Evolutionary conservation across 2,329 filamentous ascomycete species (phyloP).

Genomic region (Pseudopithomyces maydicus): DNA sequence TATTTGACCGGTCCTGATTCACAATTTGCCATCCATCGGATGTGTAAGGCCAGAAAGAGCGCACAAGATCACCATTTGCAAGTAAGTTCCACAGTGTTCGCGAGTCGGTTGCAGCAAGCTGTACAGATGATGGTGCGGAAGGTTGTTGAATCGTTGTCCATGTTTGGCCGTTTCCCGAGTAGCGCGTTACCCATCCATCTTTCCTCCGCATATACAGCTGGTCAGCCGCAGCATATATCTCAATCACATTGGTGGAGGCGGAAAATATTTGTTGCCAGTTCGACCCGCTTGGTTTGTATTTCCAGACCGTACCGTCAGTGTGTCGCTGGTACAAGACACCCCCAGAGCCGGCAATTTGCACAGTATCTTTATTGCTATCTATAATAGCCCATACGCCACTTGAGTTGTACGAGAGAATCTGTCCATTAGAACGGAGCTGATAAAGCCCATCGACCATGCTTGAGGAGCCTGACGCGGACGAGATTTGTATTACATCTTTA

Average conservation of each 20-base stretch:
- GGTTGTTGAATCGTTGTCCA: slow-evolving; percentile 33
- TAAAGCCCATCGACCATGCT: slow-evolving; percentile 30
- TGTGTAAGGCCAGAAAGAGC: slow-evolving; percentile 27
- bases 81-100: slow-evolving; percentile 34
- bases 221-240: slow-evolving; percentile 31
- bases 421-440: slow-evolving; percentile 30
- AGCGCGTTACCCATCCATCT: slow-evolving; percentile 35
- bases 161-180: slow-evolving; percentile 22
- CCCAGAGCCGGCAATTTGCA: slow-evolving; percentile 30
- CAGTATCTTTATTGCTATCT: slow-evolving; percentile 33
- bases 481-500: slow-evolving; percentile 24
- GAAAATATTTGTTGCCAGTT: slow-evolving; percentile 29
- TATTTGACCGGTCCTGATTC: slow-evolving; percentile 26
- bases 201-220: slow-evolving; percentile 35
- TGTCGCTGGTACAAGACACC: slow-evolving; percentile 34
- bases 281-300: slow-evolving; percentile 21
- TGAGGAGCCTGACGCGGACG: slow-evolving; percentile 10
- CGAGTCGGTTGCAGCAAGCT: slow-evolving; percentile 32
- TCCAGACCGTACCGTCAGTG: slow-evolving; percentile 30
- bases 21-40: slow-evolving; percentile 27
- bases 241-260: slow-evolving; percentile 27
- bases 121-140: slow-evolving; percentile 14
- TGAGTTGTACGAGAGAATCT: slow-evolving; percentile 26
- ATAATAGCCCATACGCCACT: slow-evolving; percentile 23
- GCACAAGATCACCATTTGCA: slow-evolving; percentile 29